Evolutionary conservation across 139 green algal species (phyloP).

Genomic region (Penium margaritaceum): DNA sequence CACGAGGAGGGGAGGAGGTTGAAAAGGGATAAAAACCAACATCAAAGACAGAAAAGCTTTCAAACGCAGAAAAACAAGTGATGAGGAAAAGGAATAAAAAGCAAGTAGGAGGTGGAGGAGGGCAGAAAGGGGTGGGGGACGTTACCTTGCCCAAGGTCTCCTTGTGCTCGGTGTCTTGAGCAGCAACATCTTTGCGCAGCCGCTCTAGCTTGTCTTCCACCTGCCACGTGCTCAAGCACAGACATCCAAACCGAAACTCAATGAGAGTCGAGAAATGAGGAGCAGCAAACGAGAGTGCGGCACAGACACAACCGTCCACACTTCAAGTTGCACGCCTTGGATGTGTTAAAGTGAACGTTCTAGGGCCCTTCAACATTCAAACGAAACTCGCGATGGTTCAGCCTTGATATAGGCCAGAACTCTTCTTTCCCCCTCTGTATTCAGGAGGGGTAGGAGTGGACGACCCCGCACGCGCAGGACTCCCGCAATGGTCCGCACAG

Average conservation of each 20-base stretch:
- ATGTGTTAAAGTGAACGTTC: background rate
- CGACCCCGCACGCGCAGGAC: background rate
- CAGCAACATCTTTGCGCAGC: constrained; percentile 27
- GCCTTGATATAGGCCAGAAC: too few relatives aligned
- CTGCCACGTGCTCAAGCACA: too few relatives aligned
- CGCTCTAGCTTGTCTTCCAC: constrained; percentile 15
- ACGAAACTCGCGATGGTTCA: too few relatives aligned
- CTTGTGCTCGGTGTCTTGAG: constrained; percentile 35
- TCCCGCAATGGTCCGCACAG: background rate
- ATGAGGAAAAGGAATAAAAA: too few relatives aligned
- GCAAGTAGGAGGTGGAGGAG: background rate
- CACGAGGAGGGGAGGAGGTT: too few relatives aligned
- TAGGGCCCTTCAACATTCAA: too few relatives aligned
- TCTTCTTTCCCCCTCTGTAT: too few relatives aligned
- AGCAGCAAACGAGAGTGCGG: background rate
- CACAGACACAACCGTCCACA: background rate
- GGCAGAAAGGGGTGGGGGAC: too few relatives aligned
- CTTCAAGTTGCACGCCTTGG: background rate
- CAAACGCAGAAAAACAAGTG: too few relatives aligned
- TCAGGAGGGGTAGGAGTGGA: background rate
- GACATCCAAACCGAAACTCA: too few relatives aligned
- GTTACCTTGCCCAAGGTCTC: constrained; percentile 22
- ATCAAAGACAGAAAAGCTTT: too few relatives aligned
- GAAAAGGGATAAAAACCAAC: too few relatives aligned
- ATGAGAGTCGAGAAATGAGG: background rate